phyloP scores from a whole-genome alignment of 805 yeast species.

The Saccharomycopsis selenospora region DNA sequence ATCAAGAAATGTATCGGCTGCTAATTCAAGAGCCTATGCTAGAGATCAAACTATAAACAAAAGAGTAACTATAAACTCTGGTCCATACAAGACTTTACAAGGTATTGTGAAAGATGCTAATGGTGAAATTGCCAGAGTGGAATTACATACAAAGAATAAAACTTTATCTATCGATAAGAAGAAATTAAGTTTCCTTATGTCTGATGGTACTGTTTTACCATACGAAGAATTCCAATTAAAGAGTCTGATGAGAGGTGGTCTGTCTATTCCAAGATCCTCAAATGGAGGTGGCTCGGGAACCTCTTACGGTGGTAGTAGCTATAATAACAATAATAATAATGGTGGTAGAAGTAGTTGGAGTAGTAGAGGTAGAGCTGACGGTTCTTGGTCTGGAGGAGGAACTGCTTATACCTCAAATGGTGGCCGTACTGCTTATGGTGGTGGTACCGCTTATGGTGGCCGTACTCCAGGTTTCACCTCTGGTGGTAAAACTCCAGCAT shows the following conservation, averaged over 20 bases:
- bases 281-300: constrained; percentile 21
- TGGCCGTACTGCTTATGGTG: constrained; percentile 14
- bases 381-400: constrained; percentile 32
- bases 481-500: constrained; percentile 35
- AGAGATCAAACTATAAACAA: constrained; percentile 78
- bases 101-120: constrained; percentile 93
- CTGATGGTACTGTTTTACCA: constrained; percentile 61
- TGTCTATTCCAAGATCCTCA: constrained; percentile 30
- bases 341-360: constrained; percentile 29
- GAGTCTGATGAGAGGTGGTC: constrained; percentile 24
- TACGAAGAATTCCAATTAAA: constrained; percentile 62
- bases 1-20: constrained; percentile 41
- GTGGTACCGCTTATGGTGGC: constrained; percentile 24
- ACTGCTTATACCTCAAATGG: constrained; percentile 22
- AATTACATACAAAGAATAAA: constrained; percentile 86
- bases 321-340: constrained; percentile 27
- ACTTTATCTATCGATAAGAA: constrained; percentile 77
- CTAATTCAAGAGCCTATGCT: constrained; percentile 56
- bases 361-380: constrained; percentile 38
- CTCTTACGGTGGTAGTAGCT: constrained; percentile 20
- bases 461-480: constrained; percentile 19
- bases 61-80: constrained; percentile 84
- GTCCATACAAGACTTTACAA: constrained; percentile 84
- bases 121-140: constrained; percentile 86
- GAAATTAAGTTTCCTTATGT: constrained; percentile 66